Evolutionary conservation across 768 basidiomycete genomes (phyloP).

Genomic region (Pleurotus eryngii): DNA sequence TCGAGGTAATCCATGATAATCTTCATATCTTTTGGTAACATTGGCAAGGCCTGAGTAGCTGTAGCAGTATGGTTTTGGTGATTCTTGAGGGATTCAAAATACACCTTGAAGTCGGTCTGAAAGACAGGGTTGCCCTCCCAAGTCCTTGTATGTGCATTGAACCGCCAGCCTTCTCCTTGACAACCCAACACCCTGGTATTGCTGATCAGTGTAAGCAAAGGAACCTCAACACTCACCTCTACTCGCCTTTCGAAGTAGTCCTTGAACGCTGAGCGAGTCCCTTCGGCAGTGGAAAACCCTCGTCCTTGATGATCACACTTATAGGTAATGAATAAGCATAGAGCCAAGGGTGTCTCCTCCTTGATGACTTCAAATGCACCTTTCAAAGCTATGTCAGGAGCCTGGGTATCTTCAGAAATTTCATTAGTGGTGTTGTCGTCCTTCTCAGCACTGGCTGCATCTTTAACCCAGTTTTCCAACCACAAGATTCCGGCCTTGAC

Average conservation of each 20-base stretch:
- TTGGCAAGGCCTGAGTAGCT: slow-evolving; percentile 6
- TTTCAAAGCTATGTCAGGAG: not conserved
- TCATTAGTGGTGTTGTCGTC: too few relatives aligned
- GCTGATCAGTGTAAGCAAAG: too few relatives aligned
- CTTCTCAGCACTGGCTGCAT: too few relatives aligned
- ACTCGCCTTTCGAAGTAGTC: slow-evolving; percentile 15
- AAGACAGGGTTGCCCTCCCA: slow-evolving; percentile 19
- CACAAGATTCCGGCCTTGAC: slow-evolving; percentile 16
- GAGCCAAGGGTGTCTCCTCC: slow-evolving; percentile 11
- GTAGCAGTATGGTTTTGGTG: slow-evolving; percentile 8
- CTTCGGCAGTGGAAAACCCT: slow-evolving; percentile 15
- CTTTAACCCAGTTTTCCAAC: slow-evolving; percentile 5
- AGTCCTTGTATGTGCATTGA: slow-evolving; percentile 9
- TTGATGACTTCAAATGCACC: slow-evolving; percentile 14
- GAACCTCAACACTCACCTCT: too few relatives aligned
- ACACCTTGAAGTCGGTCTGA: slow-evolving; percentile 9
- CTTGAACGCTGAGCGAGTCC: slow-evolving; percentile 14
- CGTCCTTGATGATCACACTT: slow-evolving; percentile 16
- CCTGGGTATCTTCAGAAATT: not conserved
- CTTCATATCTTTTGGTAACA: slow-evolving; percentile 9
- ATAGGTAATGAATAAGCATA: slow-evolving; percentile 15
- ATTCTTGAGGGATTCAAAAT: slow-evolving; percentile 9
- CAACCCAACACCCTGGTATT: slow-evolving; percentile 11
- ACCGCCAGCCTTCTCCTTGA: slow-evolving; percentile 17
- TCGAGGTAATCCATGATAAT: slow-evolving; percentile 6